These are phyloP conservation scores for Albophoma yamanashiensis DNA, from an alignment of 2,329 filamentous ascomycete species.

Conservation along the genomic window DNA sequence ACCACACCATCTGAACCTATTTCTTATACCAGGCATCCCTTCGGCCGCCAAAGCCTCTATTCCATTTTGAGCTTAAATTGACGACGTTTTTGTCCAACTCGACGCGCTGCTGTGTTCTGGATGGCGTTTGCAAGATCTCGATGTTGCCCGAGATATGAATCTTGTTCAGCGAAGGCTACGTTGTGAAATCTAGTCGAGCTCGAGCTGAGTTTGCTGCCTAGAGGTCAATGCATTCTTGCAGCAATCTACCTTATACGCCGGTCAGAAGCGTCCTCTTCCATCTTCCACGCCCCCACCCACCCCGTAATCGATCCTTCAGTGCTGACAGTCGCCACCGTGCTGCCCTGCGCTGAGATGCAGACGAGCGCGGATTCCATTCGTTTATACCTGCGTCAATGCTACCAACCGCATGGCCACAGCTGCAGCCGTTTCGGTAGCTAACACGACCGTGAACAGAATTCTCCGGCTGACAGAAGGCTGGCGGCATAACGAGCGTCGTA, in stretches of 20 bases:
- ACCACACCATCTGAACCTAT: too few species aligned
- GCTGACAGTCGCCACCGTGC: not conserved
- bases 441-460: not conserved
- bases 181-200: not conserved
- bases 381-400: too few species aligned
- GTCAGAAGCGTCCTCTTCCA: not conserved
- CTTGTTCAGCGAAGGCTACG: too few species aligned
- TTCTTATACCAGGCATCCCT: too few species aligned
- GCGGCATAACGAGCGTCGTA: not conserved
- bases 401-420: not conserved
- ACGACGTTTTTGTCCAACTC: too few species aligned
- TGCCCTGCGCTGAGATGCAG: not conserved
- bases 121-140: too few species aligned
- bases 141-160: too few species aligned
- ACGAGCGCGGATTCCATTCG: not conserved
- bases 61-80: too few species aligned
- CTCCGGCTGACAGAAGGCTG: not conserved
- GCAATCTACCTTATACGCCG: not conserved
- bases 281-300: not conserved
- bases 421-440: not conserved
- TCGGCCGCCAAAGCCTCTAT: too few species aligned
- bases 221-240: not conserved
- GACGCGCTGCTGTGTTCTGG: too few species aligned
- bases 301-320: not conserved
- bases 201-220: not conserved